These are phyloP conservation scores for Salvia sclarea DNA, from an alignment of 305 asterid genomes.

Conservation along the genomic window DNA sequence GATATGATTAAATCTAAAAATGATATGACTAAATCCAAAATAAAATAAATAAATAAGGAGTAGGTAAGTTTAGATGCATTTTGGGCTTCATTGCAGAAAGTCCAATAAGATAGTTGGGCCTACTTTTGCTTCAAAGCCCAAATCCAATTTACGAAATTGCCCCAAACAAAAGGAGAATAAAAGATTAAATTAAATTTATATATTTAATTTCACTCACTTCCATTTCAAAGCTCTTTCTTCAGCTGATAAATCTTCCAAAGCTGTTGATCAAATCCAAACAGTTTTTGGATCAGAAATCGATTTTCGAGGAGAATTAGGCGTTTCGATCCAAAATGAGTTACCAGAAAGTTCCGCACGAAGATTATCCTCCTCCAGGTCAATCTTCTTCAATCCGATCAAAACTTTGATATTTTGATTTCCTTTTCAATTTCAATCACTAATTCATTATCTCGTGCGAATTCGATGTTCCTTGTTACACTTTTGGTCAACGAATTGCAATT, in stretches of 20 bases:
- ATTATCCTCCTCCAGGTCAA: slow-evolving; percentile 54
- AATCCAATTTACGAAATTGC: not conserved
- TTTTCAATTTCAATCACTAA: not conserved
- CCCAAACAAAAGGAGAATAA: not conserved
- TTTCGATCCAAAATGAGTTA: slow-evolving; percentile 39
- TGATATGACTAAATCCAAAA: not conserved
- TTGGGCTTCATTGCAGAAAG: not conserved
- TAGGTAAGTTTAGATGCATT: not conserved
- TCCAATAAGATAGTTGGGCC: not conserved
- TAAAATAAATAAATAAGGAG: not conserved
- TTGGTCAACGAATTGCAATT: not conserved
- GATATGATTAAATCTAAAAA: not conserved
- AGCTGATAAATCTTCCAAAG: slow-evolving; percentile 16
- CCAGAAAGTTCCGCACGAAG: slow-evolving; percentile 41
- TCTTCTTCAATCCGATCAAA: slow-evolving; percentile 5
- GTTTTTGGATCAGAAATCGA: not conserved
- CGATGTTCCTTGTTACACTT: not conserved
- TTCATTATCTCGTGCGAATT: not conserved
- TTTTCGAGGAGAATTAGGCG: slow-evolving; percentile 20
- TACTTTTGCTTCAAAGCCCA: not conserved
- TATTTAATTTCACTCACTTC: not conserved
- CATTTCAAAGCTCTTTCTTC: not conserved
- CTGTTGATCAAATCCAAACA: not conserved
- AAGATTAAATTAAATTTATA: not conserved
- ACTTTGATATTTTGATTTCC: not conserved